Base-by-base conservation (phyloP, 306 rosid genomes). In the Malus fusca region DNA sequence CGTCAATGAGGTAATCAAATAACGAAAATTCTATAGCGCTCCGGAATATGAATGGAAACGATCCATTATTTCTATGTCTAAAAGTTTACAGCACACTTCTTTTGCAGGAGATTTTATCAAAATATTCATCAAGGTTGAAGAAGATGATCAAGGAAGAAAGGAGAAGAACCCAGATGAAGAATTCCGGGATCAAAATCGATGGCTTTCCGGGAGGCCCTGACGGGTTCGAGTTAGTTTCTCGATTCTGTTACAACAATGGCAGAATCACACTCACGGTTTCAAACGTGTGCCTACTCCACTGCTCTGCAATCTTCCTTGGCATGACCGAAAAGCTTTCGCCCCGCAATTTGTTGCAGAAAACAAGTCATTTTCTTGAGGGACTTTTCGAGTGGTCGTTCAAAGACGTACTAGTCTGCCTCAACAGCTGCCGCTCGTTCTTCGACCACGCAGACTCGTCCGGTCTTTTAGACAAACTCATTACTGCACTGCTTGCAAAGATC, bases 131-230 rank as follows among this genome's bases (percentile, higher is more conserved):
- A 26, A 82, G 75, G 80, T 33, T 90, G 81, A 87, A 82, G 88
- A 85, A 77, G 75, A 77, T 80, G n/a, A 78, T 85, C 77, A 75
- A 75, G 69, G 83, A 83, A 44, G 82, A 78, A 65, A 84, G 78
- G 82, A 77, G 80, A 68, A 68, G 13, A 74, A 19, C 74, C 73
- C 82, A 80, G 68, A 79, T 48, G 14, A 83, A 73, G 77, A 69
- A 78, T 19, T 74, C 72, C 59, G 68, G 61, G 51, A 86, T 91
- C 56, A 83, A 81, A 72, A 75, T 88, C 77, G 53, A 82, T 61
- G 88, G 84, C 63, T 86, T 87, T 69, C 98, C 98, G 0, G 91
- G 95, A 74, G 98, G 96, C 13, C 80, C 91, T 60, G 17, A 81
- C 18, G 95, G 93, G 46, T 93, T 93, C 73, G 96, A 93, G 78